These are phyloP conservation scores for Aspergillus leporis DNA, from an alignment of 495 filamentous ascomycete species.

Conservation along the genomic window DNA sequence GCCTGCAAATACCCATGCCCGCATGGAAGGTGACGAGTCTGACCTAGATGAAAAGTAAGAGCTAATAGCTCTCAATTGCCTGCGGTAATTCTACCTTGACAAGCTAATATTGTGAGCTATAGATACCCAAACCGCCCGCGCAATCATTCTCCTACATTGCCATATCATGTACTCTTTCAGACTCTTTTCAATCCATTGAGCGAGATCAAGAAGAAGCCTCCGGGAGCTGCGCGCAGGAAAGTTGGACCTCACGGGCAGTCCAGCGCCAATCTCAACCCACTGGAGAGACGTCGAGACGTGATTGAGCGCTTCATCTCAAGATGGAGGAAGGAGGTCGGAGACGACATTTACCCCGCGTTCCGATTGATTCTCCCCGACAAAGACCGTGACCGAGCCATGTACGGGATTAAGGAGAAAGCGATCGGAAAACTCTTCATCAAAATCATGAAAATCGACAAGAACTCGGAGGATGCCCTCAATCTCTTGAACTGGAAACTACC, in stretches of 20 bases:
- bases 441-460: constrained; percentile 88
- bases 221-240: constrained; percentile 53
- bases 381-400: constrained; percentile 90
- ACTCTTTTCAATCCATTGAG: constrained; percentile 85
- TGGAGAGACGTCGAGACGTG: constrained; percentile 80
- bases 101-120: constrained; percentile 22
- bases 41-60: constrained; percentile 69
- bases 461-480: constrained; percentile 82
- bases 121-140: constrained; percentile 83
- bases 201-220: constrained; percentile 76
- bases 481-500: constrained; percentile 95
- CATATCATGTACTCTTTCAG: constrained; percentile 78
- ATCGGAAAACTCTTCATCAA: constrained; percentile 88
- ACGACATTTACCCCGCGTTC: constrained; percentile 92
- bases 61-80: not conserved
- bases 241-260: constrained; percentile 54
- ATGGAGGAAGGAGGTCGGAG: constrained; percentile 85
- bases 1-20: not conserved
- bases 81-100: constrained; percentile 7
- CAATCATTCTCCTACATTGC: constrained; percentile 75
- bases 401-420: constrained; percentile 89
- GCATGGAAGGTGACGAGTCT: constrained; percentile 50
- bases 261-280: constrained; percentile 62
- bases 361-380: constrained; percentile 91
- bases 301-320: constrained; percentile 86